These are phyloP conservation scores for Mycena capillaripes DNA, from an alignment of 768 basidiomycete genomes.

Conservation along the genomic window DNA sequence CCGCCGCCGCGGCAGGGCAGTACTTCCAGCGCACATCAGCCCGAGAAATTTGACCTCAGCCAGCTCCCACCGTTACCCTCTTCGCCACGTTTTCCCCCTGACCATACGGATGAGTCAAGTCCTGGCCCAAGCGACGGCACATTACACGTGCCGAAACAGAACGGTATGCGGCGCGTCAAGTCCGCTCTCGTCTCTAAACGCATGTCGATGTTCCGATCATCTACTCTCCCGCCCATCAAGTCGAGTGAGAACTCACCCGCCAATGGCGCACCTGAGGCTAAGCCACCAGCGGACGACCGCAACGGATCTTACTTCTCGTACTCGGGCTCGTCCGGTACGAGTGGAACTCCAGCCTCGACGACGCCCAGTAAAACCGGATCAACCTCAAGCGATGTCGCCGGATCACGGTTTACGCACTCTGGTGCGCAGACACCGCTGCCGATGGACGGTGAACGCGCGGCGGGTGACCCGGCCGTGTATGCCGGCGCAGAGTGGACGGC, in stretches of 20 bases:
- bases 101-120: neutral
- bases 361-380: slow-evolving; percentile 30
- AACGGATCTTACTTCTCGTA: slow-evolving; percentile 28
- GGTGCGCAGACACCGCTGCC: slow-evolving; percentile 29
- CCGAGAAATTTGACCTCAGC: slow-evolving; percentile 30
- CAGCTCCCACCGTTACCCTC: slow-evolving; percentile 31
- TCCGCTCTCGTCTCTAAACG: slow-evolving; percentile 22
- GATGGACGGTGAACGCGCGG: slow-evolving; percentile 49
- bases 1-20: slow-evolving; percentile 35
- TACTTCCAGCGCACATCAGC: neutral
- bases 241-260: neutral
- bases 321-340: slow-evolving; percentile 2
- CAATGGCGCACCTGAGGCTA: neutral
- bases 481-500: slow-evolving; percentile 57
- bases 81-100: slow-evolving; percentile 10
- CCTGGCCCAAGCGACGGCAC: neutral
- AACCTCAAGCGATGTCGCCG: slow-evolving; percentile 50
- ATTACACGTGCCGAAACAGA: neutral
- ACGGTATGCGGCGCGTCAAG: slow-evolving; percentile 14
- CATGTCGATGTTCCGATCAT: slow-evolving; percentile 24
- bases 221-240: slow-evolving; percentile 28
- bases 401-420: slow-evolving; percentile 47
- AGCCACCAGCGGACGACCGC: neutral
- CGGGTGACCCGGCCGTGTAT: slow-evolving; percentile 78
- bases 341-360: slow-evolving; percentile 4